phyloP scores from a whole-genome alignment of 441 rosid genomes.

The Kokia cookei region DNA sequence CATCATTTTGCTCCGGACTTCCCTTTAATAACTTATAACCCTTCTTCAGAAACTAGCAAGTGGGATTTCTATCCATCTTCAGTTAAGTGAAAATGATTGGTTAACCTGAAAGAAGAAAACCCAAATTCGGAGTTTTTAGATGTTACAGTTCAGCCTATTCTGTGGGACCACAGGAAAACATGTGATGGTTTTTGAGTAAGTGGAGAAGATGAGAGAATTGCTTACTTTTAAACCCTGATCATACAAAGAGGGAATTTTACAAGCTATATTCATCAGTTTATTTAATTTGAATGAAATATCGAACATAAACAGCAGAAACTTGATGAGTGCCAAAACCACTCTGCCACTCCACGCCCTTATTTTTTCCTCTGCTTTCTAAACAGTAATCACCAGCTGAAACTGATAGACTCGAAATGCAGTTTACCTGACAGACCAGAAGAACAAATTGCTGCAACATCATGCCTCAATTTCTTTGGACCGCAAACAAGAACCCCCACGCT shows the following conservation, averaged over 20 bases:
- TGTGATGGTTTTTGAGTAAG: neutral
- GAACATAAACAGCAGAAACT: neutral
- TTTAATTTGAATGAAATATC: neutral
- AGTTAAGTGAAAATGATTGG: neutral
- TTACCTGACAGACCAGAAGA: conserved; percentile 46
- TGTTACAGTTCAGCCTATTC: too few species aligned
- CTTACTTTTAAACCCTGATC: neutral
- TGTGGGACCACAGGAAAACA: too few species aligned
- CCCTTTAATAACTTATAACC: neutral
- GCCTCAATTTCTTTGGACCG: conserved; percentile 82
- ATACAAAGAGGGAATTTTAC: neutral
- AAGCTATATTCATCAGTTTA: neutral
- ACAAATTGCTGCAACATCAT: conserved; percentile 64
- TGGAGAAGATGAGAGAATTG: neutral
- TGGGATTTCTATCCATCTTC: neutral
- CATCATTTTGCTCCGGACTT: too few species aligned
- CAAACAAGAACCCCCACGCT: conserved; percentile 64
- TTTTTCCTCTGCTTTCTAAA: neutral
- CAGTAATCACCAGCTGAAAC: conserved; percentile 67
- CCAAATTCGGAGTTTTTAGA: too few species aligned
- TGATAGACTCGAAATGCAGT: conserved; percentile 69
- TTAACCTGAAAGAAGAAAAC: too few species aligned
- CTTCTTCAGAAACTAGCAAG: neutral
- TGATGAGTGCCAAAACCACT: neutral
- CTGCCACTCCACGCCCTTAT: neutral